These are phyloP conservation scores for Sporisorium sorghi DNA, from an alignment of 1,284 basidiomycete genomes.

Conservation along the genomic window DNA sequence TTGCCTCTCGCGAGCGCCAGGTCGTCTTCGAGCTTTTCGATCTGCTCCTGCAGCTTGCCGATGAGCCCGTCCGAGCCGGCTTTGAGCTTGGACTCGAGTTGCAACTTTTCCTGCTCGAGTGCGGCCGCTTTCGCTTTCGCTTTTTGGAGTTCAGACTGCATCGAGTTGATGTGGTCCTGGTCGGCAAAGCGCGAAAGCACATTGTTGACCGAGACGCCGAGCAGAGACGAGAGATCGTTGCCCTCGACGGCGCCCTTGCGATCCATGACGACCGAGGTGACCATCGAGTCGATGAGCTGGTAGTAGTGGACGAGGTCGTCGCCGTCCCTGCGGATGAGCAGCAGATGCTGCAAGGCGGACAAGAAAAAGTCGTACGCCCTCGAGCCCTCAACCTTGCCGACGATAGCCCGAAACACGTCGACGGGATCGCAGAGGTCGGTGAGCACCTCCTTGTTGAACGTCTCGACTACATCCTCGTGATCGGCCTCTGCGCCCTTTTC, in stretches of 20 bases:
- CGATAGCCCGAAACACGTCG: conserved; percentile 87
- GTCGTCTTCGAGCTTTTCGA: conserved; percentile 82
- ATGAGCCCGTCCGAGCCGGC: conserved; percentile 85
- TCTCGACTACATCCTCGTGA: conserved; percentile 80
- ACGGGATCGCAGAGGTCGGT: conserved; percentile 82
- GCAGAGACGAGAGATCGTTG: conserved; percentile 79
- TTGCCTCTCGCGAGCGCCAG: conserved; percentile 82
- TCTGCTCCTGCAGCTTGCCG: conserved; percentile 80
- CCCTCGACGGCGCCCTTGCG: conserved; percentile 78
- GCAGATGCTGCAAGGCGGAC: conserved; percentile 89
- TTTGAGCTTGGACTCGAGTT: conserved; percentile 82
- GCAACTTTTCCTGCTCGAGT: conserved; percentile 73
- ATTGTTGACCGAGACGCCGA: conserved; percentile 89
- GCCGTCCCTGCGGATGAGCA: conserved; percentile 89
- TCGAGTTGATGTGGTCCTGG: conserved; percentile 82
- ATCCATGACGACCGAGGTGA: conserved; percentile 92
- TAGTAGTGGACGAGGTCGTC: conserved; percentile 81
- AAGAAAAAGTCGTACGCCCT: conserved; percentile 87
- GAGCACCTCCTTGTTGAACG: conserved; percentile 81
- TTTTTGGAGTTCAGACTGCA: conserved; percentile 82
- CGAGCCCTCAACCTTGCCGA: conserved; percentile 79
- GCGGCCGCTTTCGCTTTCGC: conserved; percentile 79
- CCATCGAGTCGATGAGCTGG: conserved; percentile 91
- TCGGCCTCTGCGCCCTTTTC: conserved; percentile 81
- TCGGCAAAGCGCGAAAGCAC: conserved; percentile 92